Base-by-base conservation (phyloP, 1,139 yeast genomes). In the Candida labiduridarum region DNA sequence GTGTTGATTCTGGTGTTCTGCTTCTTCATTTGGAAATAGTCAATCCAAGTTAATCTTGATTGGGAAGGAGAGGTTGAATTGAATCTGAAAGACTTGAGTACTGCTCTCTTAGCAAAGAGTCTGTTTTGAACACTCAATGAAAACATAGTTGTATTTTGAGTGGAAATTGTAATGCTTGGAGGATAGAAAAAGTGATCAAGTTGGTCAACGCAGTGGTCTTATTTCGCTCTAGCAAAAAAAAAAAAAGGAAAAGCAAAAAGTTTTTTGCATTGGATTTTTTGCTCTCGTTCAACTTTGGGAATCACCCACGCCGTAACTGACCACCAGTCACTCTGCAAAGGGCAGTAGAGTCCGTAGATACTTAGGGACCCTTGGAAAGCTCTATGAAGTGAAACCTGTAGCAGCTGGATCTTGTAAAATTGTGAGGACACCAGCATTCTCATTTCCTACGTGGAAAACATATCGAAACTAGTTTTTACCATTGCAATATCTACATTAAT, bases 21-120 rank as follows among this genome's bases (percentile, higher is more conserved):
- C 63, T 87, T 87, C 63, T 96, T 83, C 64, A 92, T 76, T 46
- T 75, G 70, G 58, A 94, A 84, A 65, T 89, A 94, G 47, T 89
- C 86, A 45, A 81, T 79, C 99, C 99, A 94, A 48, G 76, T 70
- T 61, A 87, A 56, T 27, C 36, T 51, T 34, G 42, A 49, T 11
- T 47, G 38, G n/a, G 25, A n/a, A 10, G 45, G 15, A 16, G 55
- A 31, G 5, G 57, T 44, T n/a, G 60, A 44, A 56, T 67, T 66
- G 58, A 63, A 61, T 48, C 74, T 64, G 22, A 49, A 15, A 9
- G 35, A 42, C n/a, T 45, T 33, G 14, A 47, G 27, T 34, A 43
- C 14, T 9, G 48, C 40, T 31, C 41, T 49, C 44, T 48, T 52
- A 7, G 51, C 19, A 12, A 52, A 25, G 7, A 50, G 50, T 45